phyloP scores from a whole-genome alignment of 2,329 filamentous ascomycete species.

The Botrytis hyacinthi region DNA sequence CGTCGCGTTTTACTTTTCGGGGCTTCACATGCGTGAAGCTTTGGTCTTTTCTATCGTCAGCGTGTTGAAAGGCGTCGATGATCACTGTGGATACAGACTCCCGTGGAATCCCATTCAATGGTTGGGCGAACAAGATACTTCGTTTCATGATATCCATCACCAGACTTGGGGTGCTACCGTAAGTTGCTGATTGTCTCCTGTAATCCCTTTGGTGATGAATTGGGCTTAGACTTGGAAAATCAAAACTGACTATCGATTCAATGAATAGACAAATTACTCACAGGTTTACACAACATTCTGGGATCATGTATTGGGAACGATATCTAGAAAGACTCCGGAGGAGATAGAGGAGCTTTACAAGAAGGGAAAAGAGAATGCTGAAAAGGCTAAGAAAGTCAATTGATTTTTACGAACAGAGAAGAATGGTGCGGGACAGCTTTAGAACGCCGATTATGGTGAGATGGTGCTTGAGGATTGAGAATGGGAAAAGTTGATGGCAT shows the following conservation, averaged over 20 bases:
- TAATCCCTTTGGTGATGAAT: too few species aligned
- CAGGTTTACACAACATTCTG: constrained; percentile 16
- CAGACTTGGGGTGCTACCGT: constrained; percentile 17
- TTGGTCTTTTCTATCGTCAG: constrained; percentile 84
- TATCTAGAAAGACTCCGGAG: neutral
- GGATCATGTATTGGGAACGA: constrained; percentile 6
- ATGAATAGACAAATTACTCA: constrained; percentile 5
- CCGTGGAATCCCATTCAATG: constrained; percentile 70
- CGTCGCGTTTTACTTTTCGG: constrained; percentile 73
- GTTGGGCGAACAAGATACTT: constrained; percentile 17
- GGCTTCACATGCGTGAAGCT: constrained; percentile 76
- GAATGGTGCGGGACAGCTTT: neutral
- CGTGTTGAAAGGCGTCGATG: constrained; percentile 91
- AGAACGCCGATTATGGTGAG: neutral
- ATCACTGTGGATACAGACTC: constrained; percentile 88
- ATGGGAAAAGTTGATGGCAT: neutral
- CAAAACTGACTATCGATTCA: neutral
- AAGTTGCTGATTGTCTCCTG: neutral
- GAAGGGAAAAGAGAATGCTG: neutral
- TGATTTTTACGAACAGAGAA: neutral
- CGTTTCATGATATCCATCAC: constrained; percentile 21
- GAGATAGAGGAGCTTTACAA: constrained; percentile 8
- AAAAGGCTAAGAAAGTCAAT: constrained; percentile 2
- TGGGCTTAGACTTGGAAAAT: neutral
- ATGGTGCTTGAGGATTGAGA: neutral